Base-by-base conservation (phyloP, 1,139 yeast species). In the Geotrichum europaeum region DNA sequence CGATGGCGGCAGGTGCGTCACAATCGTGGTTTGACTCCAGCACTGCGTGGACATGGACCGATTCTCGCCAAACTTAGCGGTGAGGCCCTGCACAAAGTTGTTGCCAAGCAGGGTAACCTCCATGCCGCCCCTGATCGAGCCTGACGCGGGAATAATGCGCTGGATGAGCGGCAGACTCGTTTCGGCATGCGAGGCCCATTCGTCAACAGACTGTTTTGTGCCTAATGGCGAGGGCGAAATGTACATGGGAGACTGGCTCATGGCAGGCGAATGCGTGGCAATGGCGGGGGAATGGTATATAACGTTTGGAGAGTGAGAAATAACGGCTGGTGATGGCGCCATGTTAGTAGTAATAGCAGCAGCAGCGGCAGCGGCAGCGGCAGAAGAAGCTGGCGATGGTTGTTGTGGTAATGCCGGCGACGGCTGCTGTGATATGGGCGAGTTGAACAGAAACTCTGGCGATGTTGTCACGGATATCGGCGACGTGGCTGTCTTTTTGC, bases 61-160 rank as follows among this genome's bases (percentile, higher is more conserved):
- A 70, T 85, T 86, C 6, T 88, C 84, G 52, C 97, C 97, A 74
- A 91, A 92, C 71, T 86, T 87, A 36, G 90, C 95, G 49, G 80
- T 78, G 65, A 90, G 78, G 1, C 96, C 96, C 32, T 88, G 87
- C 61, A 85, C 84, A 78, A 91, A 91, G 65, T 89, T 88, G 60
- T 84, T 80, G 1, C 98, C 98, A 53, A 91, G 77, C 54, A 91
- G 75, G 0, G 97, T 92, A 13, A 91, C 89, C 71, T 91, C 98
- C 58, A 90, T 87, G 53, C 97, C 97, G 65, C 98, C 97, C 68
- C 96, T 81, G 32, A 90, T 81, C 7, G 97, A 96, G 4, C 98
- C 98, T 70, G 87, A 94, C 0, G 94, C 87, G 0, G 98, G 98
- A 62, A 91, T 90, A 10, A 91, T 86, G 66, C 94, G 81, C 72